Evolutionary conservation across 805 yeast species (phyloP), one percentile per base, ranked within the genome.

Genomic region (Kuraishia ogatae): DNA sequence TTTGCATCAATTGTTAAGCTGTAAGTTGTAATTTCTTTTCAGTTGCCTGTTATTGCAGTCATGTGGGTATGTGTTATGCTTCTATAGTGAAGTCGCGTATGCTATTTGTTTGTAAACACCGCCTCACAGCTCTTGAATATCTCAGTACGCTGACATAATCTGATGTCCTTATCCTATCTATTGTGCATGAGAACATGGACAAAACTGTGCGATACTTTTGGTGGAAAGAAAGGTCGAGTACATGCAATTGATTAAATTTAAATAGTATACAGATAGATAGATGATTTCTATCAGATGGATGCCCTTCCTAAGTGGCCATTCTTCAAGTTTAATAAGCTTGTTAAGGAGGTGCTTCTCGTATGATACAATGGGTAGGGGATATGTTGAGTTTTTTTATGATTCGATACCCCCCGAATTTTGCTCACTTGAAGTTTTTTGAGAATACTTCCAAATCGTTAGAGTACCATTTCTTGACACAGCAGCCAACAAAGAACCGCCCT

Each of bases 401-500:
- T 28, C 11, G 35, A 28, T 28, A 11, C 35, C 29, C 29, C 10
- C 10, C 10, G 10, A 26, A 26, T 26, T 10, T 10, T 6, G 29
- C 10, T 5, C 29, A 5, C 29, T 6, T 26, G 5, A 26, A 10
- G 29, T 26, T 6, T n/a, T 43, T n/a, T 20, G 21, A 5, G 11
- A 5, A 43, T 26, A 15, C 22, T 53, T 47, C 55, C 60, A 68
- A 11, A 68, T 56, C 11, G 54, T 47, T 7, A 70, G 49, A 23
- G 61, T 62, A 21, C 76, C 76, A 46, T 60, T 54, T 52, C 70
- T 53, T 11, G 71, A 64, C 10, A 66, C 58, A 1, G 70, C 59
- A 1, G 66, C 71, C 57, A 81, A 59, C 1, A 62, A 17, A 26
- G 64, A 49, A 0, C 84, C 84, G 5, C 64, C 64, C 20, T 71